These are phyloP conservation scores for Heliosperma pusillum DNA, from an alignment of 148 eudicot genomes.

Conservation along the genomic window DNA sequence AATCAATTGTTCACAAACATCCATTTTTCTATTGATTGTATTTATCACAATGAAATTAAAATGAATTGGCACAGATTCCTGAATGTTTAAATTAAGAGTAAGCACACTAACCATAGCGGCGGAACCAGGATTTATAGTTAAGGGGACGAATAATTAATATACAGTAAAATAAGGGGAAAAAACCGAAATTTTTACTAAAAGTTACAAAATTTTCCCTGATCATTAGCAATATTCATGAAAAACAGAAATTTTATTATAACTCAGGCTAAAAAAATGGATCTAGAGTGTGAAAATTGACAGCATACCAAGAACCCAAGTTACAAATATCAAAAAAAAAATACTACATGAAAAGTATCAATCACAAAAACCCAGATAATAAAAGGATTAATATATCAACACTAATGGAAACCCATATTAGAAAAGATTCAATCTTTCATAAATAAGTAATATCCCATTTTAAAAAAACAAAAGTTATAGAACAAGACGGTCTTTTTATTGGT, in stretches of 20 bases:
- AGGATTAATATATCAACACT: not conserved
- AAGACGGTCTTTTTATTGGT: too few species aligned
- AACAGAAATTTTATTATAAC: not conserved
- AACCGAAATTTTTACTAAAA: too few species aligned
- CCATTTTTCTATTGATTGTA: not conserved
- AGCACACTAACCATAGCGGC: not conserved
- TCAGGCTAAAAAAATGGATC: conserved; percentile 23
- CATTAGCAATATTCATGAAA: not conserved
- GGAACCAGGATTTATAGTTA: too few species aligned
- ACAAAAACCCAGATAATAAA: not conserved
- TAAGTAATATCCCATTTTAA: not conserved
- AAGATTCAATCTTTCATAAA: conserved; percentile 5
- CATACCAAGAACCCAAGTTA: not conserved
- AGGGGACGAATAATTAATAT: too few species aligned
- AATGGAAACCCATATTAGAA: not conserved
- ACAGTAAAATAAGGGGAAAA: too few species aligned
- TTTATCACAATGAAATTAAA: conserved; percentile 6
- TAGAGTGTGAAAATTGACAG: conserved; percentile 20
- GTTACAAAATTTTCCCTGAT: too few species aligned
- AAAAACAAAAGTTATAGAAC: not conserved
- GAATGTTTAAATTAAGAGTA: conserved; percentile 18
- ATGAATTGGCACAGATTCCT: conserved; percentile 4
- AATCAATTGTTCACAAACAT: not conserved
- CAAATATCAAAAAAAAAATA: not conserved
- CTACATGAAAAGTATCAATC: not conserved